Evolutionary conservation across 2,329 filamentous ascomycete species (phyloP).

Genomic region (Ambrosiella beaveri): DNA sequence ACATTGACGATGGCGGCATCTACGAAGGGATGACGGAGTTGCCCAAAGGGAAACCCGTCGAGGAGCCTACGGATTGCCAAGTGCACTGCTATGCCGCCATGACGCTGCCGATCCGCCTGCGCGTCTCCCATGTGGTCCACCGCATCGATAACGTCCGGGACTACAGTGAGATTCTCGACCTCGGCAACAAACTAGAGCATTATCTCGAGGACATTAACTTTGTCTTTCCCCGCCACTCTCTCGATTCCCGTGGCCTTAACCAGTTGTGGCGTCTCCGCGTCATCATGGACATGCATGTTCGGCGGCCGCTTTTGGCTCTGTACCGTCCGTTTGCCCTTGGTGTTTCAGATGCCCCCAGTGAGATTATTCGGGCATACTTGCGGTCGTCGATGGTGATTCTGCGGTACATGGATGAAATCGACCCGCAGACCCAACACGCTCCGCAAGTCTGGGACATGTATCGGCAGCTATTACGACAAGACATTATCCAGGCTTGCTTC

Average conservation of each 20-base stretch:
- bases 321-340: constrained; percentile 39
- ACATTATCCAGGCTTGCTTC: constrained; percentile 37
- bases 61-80: constrained; percentile 34
- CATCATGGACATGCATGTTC: constrained; percentile 36
- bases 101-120: constrained; percentile 32
- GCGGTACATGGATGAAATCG: constrained; percentile 36
- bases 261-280: constrained; percentile 35
- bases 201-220: constrained; percentile 38
- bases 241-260: constrained; percentile 27
- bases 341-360: constrained; percentile 30
- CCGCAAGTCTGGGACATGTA: constrained; percentile 34
- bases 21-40: constrained; percentile 30
- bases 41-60: constrained; percentile 31
- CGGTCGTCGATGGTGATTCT: constrained; percentile 38
- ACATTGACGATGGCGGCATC: constrained; percentile 35
- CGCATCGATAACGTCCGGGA: constrained; percentile 35
- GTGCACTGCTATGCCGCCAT: constrained; percentile 36
- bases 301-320: constrained; percentile 32
- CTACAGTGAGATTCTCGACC: constrained; percentile 34
- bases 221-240: constrained; percentile 30
- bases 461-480: constrained; percentile 33
- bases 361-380: constrained; percentile 35
- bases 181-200: constrained; percentile 35
- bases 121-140: constrained; percentile 32
- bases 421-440: constrained; percentile 29